Base-by-base conservation (phyloP, 805 yeast genomes). In the Hanseniaspora valbyensis region DNA sequence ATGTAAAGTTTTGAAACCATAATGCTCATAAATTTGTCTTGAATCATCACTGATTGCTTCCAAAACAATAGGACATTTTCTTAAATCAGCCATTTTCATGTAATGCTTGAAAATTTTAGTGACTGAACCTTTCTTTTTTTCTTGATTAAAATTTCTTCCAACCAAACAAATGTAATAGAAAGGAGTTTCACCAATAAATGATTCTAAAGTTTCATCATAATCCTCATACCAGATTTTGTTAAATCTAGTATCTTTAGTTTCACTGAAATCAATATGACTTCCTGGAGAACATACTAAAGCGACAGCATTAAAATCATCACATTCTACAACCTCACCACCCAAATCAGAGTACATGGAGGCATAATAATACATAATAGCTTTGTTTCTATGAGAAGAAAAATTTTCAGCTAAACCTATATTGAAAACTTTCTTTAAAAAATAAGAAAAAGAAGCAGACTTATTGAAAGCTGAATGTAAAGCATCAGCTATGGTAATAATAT, bases 21-120 rank as follows among this genome's bases (percentile, higher is more conserved):
- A 64, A 40, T 64, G 62, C 53, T 64, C 67, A 42, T 65, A 65
- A 21, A 65, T 66, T 10, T 56, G 51, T 38, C 53, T 64, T 16
- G 68, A 66, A 40, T 59, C 59, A 26, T 61, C 65, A 29, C 56
- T 53, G 36, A 65, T 65, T 13, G 66, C 66, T 49, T 65, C 69
- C 30, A 65, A 53, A n/a, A 62, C 63, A 26, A 65, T 54, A 8
- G 69, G 67, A 40, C 57, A 55, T 28, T 58, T 56, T 21, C 58
- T 62, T 8, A 48, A 46, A 41, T 65, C 67, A 1, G 69, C 67
- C 44, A 57, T 57, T 18, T 49, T 44, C 41, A 59, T 62, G 53
- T 59, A 62, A 16, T 57, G 52, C 16, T 60, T 58, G 42, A 65
- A 57, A 34, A 65, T 59, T 18, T 61, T 57, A 40, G 65, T 60